Conservation (phyloP, 768 basidiomycete species). For the Rhodosporidiobolus sp. region DNA sequence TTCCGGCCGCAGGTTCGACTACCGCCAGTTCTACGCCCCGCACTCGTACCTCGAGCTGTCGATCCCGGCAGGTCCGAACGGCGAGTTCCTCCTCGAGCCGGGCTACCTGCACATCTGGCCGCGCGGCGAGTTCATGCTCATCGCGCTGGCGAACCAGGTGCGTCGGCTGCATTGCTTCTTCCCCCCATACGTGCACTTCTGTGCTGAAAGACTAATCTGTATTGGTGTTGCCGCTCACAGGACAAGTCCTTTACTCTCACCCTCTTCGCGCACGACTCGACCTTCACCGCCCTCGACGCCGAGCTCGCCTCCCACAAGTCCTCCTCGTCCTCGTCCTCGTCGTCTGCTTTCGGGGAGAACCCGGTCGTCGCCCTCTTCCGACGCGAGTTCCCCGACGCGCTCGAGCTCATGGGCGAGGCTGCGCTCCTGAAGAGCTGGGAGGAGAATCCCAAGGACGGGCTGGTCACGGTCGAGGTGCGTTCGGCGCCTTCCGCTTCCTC, state of each 20-base stretch:
- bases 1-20: slow-evolving; percentile 67
- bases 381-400: slow-evolving; percentile 80
- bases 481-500: background rate
- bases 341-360: slow-evolving; percentile 10
- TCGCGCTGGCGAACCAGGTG: slow-evolving; percentile 96
- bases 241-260: slow-evolving; percentile 98
- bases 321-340: too few species aligned
- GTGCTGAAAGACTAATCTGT: background rate
- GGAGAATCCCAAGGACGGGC: slow-evolving; percentile 77
- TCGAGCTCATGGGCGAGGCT: slow-evolving; percentile 77
- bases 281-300: slow-evolving; percentile 64
- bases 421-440: slow-evolving; percentile 71
- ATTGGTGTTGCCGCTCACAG: slow-evolving; percentile 52
- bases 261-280: slow-evolving; percentile 65
- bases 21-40: slow-evolving; percentile 87
- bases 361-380: slow-evolving; percentile 60
- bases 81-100: slow-evolving; percentile 77
- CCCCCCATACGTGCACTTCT: slow-evolving; percentile 45
- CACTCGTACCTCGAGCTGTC: slow-evolving; percentile 96
- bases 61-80: slow-evolving; percentile 68
- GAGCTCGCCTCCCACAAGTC: slow-evolving; percentile 57
- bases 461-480: slow-evolving; percentile 87
- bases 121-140: slow-evolving; percentile 97
- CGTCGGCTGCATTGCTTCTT: slow-evolving; percentile 48
- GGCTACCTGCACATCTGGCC: slow-evolving; percentile 99